Evolutionary conservation across 768 basidiomycete genomes (phyloP).

Genomic region (Hortiboletus flavorubellus): DNA sequence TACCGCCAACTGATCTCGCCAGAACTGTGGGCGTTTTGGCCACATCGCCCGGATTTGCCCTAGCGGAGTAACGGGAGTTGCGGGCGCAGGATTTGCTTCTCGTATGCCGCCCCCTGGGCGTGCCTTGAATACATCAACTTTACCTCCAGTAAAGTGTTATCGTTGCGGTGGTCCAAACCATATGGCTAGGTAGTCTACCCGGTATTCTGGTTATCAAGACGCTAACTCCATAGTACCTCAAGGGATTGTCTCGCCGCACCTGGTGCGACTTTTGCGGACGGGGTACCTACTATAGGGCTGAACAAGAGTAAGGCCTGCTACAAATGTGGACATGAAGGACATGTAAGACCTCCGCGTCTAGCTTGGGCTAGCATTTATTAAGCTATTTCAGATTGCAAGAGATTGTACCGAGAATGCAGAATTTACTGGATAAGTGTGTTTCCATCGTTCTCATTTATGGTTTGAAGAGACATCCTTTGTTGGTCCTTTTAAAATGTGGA

Average conservation of each 20-base stretch:
- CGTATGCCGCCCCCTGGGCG: slow-evolving; percentile 76
- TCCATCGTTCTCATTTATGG: slow-evolving; percentile 1
- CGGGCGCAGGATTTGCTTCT: slow-evolving; percentile 50
- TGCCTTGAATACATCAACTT: slow-evolving; percentile 66
- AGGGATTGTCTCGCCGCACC: slow-evolving; percentile 83
- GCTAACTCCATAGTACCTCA: slow-evolving; percentile 8
- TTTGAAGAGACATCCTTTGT: slow-evolving; percentile 11
- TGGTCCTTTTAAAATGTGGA: slow-evolving; percentile 15
- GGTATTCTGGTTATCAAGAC: not conserved
- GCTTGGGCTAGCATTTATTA: slow-evolving; percentile 5
- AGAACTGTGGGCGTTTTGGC: slow-evolving; percentile 81
- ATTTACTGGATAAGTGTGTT: slow-evolving; percentile 41
- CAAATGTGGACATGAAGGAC: slow-evolving; percentile 85
- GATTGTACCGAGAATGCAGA: slow-evolving; percentile 59
- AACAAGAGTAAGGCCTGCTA: slow-evolving; percentile 81
- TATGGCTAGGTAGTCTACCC: slow-evolving; percentile 59
- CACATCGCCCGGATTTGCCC: slow-evolving; percentile 81
- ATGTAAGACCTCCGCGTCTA: slow-evolving; percentile 49
- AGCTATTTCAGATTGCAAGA: slow-evolving; percentile 50
- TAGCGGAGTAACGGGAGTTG: slow-evolving; percentile 38
- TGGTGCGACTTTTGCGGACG: slow-evolving; percentile 48
- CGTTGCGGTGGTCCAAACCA: slow-evolving; percentile 89
- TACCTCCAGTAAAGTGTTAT: slow-evolving; percentile 85
- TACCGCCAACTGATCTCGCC: slow-evolving; percentile 2
- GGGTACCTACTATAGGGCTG: slow-evolving; percentile 37